These are phyloP conservation scores for Berkeleyomyces basicola DNA, from an alignment of 2,329 filamentous ascomycete species.

Conservation along the genomic window DNA sequence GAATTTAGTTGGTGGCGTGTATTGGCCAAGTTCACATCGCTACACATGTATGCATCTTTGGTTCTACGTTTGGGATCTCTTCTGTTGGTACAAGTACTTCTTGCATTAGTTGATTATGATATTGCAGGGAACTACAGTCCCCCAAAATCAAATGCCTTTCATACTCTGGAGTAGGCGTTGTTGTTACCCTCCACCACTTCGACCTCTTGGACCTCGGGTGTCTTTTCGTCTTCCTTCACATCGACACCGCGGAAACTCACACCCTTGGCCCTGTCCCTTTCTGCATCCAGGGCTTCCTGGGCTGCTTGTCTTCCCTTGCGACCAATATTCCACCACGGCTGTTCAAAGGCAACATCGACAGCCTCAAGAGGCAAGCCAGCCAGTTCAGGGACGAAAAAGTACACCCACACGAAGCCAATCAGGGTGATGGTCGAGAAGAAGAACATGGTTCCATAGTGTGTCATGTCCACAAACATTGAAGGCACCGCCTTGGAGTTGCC, in stretches of 20 bases:
- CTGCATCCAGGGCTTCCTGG: conserved; percentile 21
- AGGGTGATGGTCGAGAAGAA: conserved; percentile 55
- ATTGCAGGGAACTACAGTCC: no score
- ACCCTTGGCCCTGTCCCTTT: background rate
- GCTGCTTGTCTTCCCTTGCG: conserved; percentile 36
- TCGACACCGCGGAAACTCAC: conserved; percentile 5
- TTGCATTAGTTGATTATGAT: no score
- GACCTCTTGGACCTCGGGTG: background rate
- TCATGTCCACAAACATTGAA: conserved; percentile 52
- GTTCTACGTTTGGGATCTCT: no score
- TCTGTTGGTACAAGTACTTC: no score
- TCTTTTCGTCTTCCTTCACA: background rate
- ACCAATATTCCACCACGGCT: conserved; percentile 63
- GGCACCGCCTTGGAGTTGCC: conserved; percentile 61
- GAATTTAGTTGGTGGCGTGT: background rate
- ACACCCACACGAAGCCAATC: conserved; percentile 53
- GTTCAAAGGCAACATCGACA: conserved; percentile 55
- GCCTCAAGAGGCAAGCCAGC: conserved; percentile 47
- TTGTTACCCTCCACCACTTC: background rate
- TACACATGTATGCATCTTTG: background rate
- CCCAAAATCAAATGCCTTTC: background rate
- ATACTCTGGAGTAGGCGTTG: background rate
- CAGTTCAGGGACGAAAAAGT: conserved; percentile 57
- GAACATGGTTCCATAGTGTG: conserved; percentile 55
- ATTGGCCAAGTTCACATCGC: background rate